Evolutionary conservation across 1,139 yeast genomes (phyloP), one percentile per base, ranked within the genome.

Genomic region (Taphrina flavorubra): DNA sequence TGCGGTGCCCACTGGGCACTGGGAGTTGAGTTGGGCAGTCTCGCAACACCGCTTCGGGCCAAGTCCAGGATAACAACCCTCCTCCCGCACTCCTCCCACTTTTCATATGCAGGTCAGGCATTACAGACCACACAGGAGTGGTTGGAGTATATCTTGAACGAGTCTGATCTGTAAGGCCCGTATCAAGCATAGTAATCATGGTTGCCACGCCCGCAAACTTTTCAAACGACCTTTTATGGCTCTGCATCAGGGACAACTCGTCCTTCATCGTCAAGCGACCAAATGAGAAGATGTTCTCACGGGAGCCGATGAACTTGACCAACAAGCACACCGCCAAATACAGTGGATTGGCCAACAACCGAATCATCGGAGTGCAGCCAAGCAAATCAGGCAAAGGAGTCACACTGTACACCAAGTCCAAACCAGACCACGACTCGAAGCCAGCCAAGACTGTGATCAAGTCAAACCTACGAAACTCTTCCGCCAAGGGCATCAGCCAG

Each of bases 281-380:
- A 39, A 63, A 56, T 46, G 65, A 61, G 74, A 82, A 1, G 82
- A 82, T 37, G 85, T 79, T 82, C 77, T 82, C 85, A 73, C 76
- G 79, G 70, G 86, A 83, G 78, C 84, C 85, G 74, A 78, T 82
- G 75, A 82, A 82, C 80, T 77, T 79, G 73, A 76, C 80, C 71
- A 82, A 81, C 75, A 77, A 78, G 74, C 80, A 83, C 61, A 76
- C 82, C 75, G 78, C 78, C 77, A 74, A 78, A 75, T 78, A 81
- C 72, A 79, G 84, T 70, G 85, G 86, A 75, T 77, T 81, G 85
- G 67, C 67, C 60, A 63, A 63, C 61, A 55, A 37, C 40, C 60
- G 61, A 46, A 57, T 57, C 70, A 73, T 82, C 71, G 84, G 84
- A 77, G 78, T 78, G 73, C 73, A 75, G 73, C 69, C 75, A 16